Percentiles rank a stretch among this genome's conserved stretches.
Evolutionary conservation across 805 yeast species (phyloP).

Genomic region (Candida xyloterini): DNA sequence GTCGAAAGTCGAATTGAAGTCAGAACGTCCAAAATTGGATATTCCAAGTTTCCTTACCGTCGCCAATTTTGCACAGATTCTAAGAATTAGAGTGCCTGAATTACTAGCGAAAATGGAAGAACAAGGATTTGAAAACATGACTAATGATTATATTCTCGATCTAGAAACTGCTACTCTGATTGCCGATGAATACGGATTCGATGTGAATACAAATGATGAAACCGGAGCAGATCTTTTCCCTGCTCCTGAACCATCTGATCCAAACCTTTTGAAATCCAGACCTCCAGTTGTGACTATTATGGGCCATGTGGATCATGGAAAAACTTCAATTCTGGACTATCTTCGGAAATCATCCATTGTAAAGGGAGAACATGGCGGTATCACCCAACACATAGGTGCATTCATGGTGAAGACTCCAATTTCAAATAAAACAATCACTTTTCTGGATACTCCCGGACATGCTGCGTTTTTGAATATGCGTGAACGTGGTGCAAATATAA

Average conservation of each 20-base stretch:
- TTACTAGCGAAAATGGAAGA: conserved; percentile 55
- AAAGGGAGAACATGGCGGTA: conserved; percentile 87
- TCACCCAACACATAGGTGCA: conserved; percentile 97
- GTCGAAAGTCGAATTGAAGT: not conserved
- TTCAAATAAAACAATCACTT: conserved; percentile 75
- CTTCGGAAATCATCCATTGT: conserved; percentile 83
- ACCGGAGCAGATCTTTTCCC: conserved; percentile 61
- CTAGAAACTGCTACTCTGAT: conserved; percentile 81
- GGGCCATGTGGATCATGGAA: conserved; percentile 99
- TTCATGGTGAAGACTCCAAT: conserved; percentile 80
- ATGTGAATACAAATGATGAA: conserved; percentile 53
- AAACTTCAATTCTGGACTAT: conserved; percentile 88
- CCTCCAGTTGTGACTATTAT: conserved; percentile 96
- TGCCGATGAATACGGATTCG: conserved; percentile 85
- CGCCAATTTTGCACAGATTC: conserved; percentile 68
- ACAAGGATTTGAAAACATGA: conserved; percentile 70
- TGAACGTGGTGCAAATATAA: conserved; percentile 91
- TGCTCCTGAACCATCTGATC: conserved; percentile 47
- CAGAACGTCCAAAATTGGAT: conserved; percentile 29
- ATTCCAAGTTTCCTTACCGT: conserved; percentile 80
- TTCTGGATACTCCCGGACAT: conserved; percentile 97
- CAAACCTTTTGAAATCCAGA: conserved; percentile 52
- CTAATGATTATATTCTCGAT: conserved; percentile 79
- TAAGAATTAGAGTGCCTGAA: conserved; percentile 61
- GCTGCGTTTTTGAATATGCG: conserved; percentile 96